Evolutionary conservation across 306 rosid genomes (phyloP).

Genomic region (Vigna unguiculata): DNA sequence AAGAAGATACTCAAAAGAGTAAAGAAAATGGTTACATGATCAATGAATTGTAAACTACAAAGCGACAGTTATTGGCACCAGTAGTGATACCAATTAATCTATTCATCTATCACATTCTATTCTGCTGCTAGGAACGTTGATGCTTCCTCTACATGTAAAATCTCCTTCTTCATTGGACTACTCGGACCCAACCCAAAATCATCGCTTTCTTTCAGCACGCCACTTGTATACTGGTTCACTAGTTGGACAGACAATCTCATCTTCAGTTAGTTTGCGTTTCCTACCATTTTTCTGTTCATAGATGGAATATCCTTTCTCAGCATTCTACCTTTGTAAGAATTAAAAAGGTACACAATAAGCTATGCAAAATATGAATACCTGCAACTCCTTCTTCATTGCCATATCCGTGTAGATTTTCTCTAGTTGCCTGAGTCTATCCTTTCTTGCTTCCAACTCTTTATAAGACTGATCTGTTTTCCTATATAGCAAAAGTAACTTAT

Average conservation of each 20-base stretch:
- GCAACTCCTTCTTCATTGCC: slow-evolving; percentile 76
- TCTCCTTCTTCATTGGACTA: neutral
- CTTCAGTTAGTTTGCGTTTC: slow-evolving; percentile 80
- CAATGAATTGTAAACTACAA: slow-evolving; percentile 6
- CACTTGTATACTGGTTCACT: slow-evolving; percentile 73
- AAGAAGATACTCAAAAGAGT: neutral
- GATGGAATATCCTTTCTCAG: slow-evolving; percentile 12
- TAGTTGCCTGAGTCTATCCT: slow-evolving; percentile 58
- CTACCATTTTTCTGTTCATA: slow-evolving; percentile 63
- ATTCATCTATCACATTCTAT: neutral
- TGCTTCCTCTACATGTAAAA: neutral
- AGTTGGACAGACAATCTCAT: slow-evolving; percentile 71
- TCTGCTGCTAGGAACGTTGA: slow-evolving; percentile 4
- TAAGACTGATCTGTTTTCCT: slow-evolving; percentile 73
- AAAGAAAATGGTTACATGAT: slow-evolving; percentile 12
- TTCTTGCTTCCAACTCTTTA: slow-evolving; percentile 74
- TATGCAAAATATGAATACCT: slow-evolving; percentile 56
- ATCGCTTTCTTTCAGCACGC: slow-evolving; percentile 82
- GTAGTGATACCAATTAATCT: neutral
- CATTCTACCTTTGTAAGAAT: slow-evolving; percentile 18
- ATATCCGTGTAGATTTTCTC: slow-evolving; percentile 79
- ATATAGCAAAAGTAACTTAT: slow-evolving; percentile 12
- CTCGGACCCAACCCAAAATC: slow-evolving; percentile 30
- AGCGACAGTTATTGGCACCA: neutral
- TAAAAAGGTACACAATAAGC: neutral